Conservation (phyloP, 2,329 filamentous ascomycete species). For the Claviceps lovelessii region DNA sequence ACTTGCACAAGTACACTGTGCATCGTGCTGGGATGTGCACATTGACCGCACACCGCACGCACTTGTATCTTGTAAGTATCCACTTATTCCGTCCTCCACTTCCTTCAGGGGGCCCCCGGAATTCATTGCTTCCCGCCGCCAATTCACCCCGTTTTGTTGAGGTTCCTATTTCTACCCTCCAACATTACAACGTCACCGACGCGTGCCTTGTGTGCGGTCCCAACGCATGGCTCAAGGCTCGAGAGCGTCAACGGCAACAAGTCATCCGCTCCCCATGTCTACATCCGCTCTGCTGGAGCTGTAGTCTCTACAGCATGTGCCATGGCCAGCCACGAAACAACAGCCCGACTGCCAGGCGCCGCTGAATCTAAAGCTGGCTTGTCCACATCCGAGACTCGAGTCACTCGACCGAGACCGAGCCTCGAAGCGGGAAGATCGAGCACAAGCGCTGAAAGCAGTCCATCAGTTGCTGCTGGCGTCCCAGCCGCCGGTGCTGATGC, state of each 20-base stretch:
- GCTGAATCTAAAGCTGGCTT: slow-evolving; percentile 4
- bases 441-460: background rate
- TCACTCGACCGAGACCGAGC: slow-evolving; percentile 11
- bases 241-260: background rate
- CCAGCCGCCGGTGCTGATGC: slow-evolving; percentile 12
- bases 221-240: background rate
- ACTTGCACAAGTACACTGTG: too few relatives aligned
- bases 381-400: slow-evolving; percentile 6
- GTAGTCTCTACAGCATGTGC: slow-evolving; percentile 9
- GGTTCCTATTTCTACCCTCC: background rate
- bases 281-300: background rate
- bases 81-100: background rate
- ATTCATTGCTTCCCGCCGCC: too few relatives aligned
- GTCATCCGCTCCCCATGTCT: background rate
- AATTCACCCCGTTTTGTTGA: background rate
- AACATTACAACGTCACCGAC: background rate
- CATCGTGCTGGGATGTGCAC: too few relatives aligned
- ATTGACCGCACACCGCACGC: background rate
- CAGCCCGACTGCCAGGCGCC: slow-evolving; percentile 6
- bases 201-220: background rate
- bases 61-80: background rate
- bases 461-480: slow-evolving; percentile 4
- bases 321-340: slow-evolving; percentile 12
- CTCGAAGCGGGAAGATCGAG: slow-evolving; percentile 33
- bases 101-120: too few relatives aligned